Base-by-base conservation (phyloP, 805 yeast genomes). In the Cyberlindnera samutprakarnensis region DNA sequence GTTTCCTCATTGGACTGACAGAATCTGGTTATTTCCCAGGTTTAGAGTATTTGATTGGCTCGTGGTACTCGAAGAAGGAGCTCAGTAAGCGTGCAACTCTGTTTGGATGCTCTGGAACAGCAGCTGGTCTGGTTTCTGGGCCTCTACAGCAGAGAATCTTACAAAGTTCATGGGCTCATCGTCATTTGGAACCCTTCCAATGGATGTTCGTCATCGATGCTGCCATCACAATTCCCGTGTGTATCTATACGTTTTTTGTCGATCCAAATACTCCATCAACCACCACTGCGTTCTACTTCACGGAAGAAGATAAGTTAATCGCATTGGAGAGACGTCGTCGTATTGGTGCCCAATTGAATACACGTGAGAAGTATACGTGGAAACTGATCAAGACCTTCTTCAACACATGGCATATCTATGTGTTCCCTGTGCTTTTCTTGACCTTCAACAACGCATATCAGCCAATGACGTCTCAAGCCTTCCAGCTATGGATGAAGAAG, bases 1-100 rank as follows among this genome's bases (percentile, higher is more conserved):
- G 61, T 25, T 67, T 68, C 34, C 39, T 64, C 16, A 42, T 66
- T 21, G 76, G 75, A 0, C 44, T 70, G 13, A 39, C 54, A 4
- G 75, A 69, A 35, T 49, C 65, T 13, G 74, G 72, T 0, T 67
- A 58, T 37, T 68, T 68, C 46, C 74, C 74, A 2, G 71, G 72
- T 21, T 44, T 69, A 38, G 70, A 66, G 35, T 67, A 64, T 36
- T 23, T 39, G 24, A 33, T 55, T 44, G 66, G 65, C 1, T 49
- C 57, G 2, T 59, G 61, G 54, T 61, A 58, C 36, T 45, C 54
- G 14, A 47, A 53, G 16, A 33, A 39, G 5, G 68, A 63, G 35
- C 36, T 61, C 30, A 44, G 57, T n/a, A 63, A 61, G 32, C 41
- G 68, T 36, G 50, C 63, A 9, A 35, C 51, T 0, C 36, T 36